Base-by-base conservation (phyloP, 2,329 filamentous ascomycete genomes). In the Colletotrichum tamarilloi region DNA sequence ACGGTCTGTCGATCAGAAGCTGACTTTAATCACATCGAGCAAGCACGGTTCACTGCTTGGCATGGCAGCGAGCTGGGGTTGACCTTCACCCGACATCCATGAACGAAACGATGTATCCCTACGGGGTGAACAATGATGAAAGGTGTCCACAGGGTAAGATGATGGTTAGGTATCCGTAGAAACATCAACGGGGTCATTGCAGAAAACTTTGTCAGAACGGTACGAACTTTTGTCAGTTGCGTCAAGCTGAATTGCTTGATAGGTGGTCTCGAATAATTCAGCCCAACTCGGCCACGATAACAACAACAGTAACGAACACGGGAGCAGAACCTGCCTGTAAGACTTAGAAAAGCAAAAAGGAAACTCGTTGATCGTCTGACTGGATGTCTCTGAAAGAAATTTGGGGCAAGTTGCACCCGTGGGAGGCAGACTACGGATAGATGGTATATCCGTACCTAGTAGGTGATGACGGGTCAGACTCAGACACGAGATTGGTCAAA, bases 391-490 rank as follows among this genome's bases (percentile, higher is more conserved):
- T 30, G 16, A 8, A 32, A 52, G 57, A 19, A 52, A 60, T 19
- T 53, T 26, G 46, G 55, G 42, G 60, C 52, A 53, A 49, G 42
- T 19, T 46, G 28, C 55, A 57, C 22, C 24, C 24, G 28, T 24
- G 52, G 22, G 24, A 30, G 62, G 24, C 53, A 58, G 60, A 58
- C 12, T 28, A 42, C 38, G 32, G 32, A 12, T 35, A 35, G 32
- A 42, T 16, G 38, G 38, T 42, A 19, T 42, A 42, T 42, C 38
- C 38, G 38, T 42, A 42, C 38, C 38, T 42, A 42, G 38, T 42
- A 22, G 53, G 30, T 16, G 30, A 56, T 55, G 59, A 65, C 19
- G 49, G 38, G 59, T 65, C 19, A 68, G 60, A 52, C 46, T 65
- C 19, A 68, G 60, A 52, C 46, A 26, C 12, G 22, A 55, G 46